Conservation (phyloP, 2,329 filamentous ascomycete genomes). For the Tolypocladium nubicola region DNA sequence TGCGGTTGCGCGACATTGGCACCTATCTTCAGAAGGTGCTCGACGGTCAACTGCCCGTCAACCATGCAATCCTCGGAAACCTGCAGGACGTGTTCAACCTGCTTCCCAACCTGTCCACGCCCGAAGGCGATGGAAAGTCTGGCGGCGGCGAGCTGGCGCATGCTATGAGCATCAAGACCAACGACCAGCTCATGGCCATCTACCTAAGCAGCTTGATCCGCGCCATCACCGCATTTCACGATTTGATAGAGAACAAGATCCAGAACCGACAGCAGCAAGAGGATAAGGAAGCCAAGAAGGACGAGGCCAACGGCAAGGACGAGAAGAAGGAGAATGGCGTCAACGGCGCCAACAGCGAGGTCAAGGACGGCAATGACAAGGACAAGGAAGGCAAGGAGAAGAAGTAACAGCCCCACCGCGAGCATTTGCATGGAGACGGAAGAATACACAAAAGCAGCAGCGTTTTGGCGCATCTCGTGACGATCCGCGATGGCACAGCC, state of each 20-base stretch:
- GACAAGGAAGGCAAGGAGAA: slow-evolving; percentile 49
- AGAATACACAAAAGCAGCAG: not conserved
- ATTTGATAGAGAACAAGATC: slow-evolving; percentile 99
- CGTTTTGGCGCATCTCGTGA: not conserved
- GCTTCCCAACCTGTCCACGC: slow-evolving; percentile 86
- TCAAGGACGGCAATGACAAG: slow-evolving; percentile 41
- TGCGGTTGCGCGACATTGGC: slow-evolving; percentile 89
- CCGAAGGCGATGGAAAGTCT: slow-evolving; percentile 53
- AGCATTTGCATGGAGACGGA: not conserved
- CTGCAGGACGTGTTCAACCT: slow-evolving; percentile 99
- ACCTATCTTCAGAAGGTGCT: slow-evolving; percentile 93
- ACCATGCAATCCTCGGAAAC: slow-evolving; percentile 94
- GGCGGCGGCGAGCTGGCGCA: slow-evolving; percentile 80
- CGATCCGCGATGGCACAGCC: not conserved
- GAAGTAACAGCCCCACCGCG: slow-evolving; percentile 23
- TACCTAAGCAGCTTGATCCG: slow-evolving; percentile 95
- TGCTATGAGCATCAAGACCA: slow-evolving; percentile 98
- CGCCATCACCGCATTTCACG: slow-evolving; percentile 97
- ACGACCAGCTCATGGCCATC: slow-evolving; percentile 97
- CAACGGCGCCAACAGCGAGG: slow-evolving; percentile 28
- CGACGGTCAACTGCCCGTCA: slow-evolving; percentile 84
- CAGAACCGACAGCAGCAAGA: slow-evolving; percentile 97
- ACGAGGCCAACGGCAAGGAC: slow-evolving; percentile 50
- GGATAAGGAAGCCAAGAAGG: slow-evolving; percentile 83
- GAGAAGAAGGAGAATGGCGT: slow-evolving; percentile 43